Percentiles rank a stretch among this genome's conserved stretches.
Conservation (phyloP, 1,139 yeast genomes). For the Protomyces macrosporus region DNA sequence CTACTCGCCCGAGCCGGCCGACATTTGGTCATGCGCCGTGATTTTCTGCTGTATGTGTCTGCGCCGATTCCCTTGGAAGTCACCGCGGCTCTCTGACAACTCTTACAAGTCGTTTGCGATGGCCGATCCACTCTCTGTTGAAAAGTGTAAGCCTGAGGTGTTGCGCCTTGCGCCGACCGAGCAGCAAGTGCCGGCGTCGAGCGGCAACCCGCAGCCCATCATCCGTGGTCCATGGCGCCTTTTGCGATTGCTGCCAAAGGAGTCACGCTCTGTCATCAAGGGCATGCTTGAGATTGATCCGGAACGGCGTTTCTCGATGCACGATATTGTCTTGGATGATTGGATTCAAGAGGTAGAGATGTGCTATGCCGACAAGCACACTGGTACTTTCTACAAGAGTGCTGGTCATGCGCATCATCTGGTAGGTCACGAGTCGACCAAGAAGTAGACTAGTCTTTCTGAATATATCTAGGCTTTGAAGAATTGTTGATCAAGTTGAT, state of each 20-base stretch:
- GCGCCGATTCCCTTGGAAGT: constrained; percentile 95
- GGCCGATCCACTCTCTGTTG: constrained; percentile 30
- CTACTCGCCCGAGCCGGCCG: constrained; percentile 90
- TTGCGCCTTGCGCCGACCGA: constrained; percentile 8
- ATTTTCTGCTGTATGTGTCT: constrained; percentile 94
- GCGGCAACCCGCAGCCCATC: constrained; percentile 26
- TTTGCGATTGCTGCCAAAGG: constrained; percentile 78
- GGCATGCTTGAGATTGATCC: constrained; percentile 72
- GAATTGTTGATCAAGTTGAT: not conserved
- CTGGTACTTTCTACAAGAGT: constrained; percentile 45
- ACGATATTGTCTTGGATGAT: constrained; percentile 59
- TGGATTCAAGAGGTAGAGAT: constrained; percentile 62
- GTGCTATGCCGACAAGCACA: constrained; percentile 43
- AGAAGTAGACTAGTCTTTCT: not conserved
- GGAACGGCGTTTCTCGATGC: constrained; percentile 59
- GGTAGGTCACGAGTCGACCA: constrained; percentile 41
- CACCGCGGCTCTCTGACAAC: constrained; percentile 79
- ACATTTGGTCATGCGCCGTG: constrained; percentile 92
- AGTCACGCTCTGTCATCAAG: constrained; percentile 70
- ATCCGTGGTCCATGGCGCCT: constrained; percentile 78
- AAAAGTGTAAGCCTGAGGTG: not conserved
- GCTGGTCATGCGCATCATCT: constrained; percentile 56
- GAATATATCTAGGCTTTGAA: not conserved
- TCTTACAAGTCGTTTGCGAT: constrained; percentile 67
- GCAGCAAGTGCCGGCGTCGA: constrained; percentile 4